Evolutionary conservation across 495 filamentous ascomycete genomes (phyloP).

Genomic region (Lophiotrema nucula): DNA sequence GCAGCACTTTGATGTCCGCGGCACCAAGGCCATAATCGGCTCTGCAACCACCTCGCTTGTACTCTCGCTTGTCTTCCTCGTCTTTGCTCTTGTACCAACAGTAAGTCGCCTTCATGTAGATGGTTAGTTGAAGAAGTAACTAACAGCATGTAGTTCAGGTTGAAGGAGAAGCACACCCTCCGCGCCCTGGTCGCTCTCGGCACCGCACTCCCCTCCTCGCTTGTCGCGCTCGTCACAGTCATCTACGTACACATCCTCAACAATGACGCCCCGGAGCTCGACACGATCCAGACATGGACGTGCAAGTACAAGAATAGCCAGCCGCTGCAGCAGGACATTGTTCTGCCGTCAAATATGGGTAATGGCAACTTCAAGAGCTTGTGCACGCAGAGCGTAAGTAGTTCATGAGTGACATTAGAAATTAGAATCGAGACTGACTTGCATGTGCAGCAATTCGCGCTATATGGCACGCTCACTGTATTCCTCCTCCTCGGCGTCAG

Average conservation of each 20-base stretch:
- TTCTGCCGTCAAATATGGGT: constrained; percentile 17
- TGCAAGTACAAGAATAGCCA: constrained; percentile 30
- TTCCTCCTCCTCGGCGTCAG: constrained; percentile 16
- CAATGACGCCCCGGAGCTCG: constrained; percentile 31
- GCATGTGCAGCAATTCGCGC: constrained; percentile 27
- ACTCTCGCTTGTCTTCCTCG: constrained; percentile 31
- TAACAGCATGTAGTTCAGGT: constrained; percentile 18
- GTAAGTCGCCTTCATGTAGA: constrained; percentile 21
- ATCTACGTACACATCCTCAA: constrained; percentile 40
- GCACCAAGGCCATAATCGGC: constrained; percentile 39
- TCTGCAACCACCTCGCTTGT: constrained; percentile 30
- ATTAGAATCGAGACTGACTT: neutral
- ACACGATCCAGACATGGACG: constrained; percentile 40
- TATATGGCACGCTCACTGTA: constrained; percentile 31
- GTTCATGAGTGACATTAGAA: neutral
- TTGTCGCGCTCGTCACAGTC: constrained; percentile 35
- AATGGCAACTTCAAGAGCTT: constrained; percentile 25
- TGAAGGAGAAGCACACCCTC: constrained; percentile 17
- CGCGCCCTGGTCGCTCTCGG: constrained; percentile 32
- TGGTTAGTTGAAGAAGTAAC: neutral
- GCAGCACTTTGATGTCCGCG: constrained; percentile 38
- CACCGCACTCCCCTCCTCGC: constrained; percentile 30
- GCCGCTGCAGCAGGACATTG: constrained; percentile 15
- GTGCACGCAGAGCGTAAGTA: constrained; percentile 29
- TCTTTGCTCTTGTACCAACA: constrained; percentile 27